phyloP scores from a whole-genome alignment of 345 rosid species.

The Lepidium didymum region DNA sequence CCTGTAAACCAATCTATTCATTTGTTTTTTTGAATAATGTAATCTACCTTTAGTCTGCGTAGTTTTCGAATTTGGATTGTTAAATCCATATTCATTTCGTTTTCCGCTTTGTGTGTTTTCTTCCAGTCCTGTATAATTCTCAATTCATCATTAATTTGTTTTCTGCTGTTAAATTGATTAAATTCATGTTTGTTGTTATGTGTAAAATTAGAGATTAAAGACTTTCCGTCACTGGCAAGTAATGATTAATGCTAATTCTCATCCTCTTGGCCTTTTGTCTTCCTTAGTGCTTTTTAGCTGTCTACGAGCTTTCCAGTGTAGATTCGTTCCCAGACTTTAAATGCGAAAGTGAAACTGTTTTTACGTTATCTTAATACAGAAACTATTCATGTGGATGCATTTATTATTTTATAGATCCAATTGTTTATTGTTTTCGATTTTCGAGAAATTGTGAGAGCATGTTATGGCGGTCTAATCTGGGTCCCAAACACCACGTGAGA shows the following conservation, averaged over 20 bases:
- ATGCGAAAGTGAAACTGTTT: conserved; percentile 17
- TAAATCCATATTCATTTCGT: background rate
- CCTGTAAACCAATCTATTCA: background rate
- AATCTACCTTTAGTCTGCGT: background rate
- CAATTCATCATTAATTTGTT: background rate
- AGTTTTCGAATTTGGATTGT: background rate
- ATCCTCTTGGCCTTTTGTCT: background rate
- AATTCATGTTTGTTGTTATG: background rate
- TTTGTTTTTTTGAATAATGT: background rate
- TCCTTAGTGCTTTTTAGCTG: conserved; percentile 19
- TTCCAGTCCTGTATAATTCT: background rate
- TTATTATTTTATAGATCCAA: background rate
- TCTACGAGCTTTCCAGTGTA: background rate
- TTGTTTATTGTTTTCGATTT: conserved; percentile 1
- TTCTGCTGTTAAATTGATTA: background rate
- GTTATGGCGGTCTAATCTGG: conserved; percentile 24
- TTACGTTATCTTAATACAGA: conserved; percentile 1
- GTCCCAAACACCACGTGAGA: conserved; percentile 26
- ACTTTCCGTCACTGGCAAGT: conserved; percentile 26
- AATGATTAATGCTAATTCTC: conserved; percentile 18
- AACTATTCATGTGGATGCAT: conserved; percentile 21
- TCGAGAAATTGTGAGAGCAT: conserved; percentile 4
- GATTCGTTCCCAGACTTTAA: conserved; percentile 18
- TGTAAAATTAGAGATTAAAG: background rate
- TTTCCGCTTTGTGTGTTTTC: background rate